These are phyloP conservation scores for Imleria badia DNA, from an alignment of 768 basidiomycete species.

Conservation along the genomic window DNA sequence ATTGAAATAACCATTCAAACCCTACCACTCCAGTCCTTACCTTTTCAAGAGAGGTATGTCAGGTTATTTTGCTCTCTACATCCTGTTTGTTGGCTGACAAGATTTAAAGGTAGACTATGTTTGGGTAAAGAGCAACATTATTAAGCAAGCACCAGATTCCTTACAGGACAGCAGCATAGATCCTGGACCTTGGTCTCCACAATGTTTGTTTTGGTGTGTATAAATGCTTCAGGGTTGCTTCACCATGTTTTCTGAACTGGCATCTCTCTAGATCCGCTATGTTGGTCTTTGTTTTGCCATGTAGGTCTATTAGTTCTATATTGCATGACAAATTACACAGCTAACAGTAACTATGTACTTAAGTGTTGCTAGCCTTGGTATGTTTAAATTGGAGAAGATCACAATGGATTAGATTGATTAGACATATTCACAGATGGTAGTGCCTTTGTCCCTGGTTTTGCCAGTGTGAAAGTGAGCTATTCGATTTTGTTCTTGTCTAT, in stretches of 20 bases:
- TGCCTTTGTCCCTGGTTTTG: not conserved
- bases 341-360: not conserved
- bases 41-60: not conserved
- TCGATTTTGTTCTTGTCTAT: not conserved
- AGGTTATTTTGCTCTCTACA: too few relatives aligned
- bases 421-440: not conserved
- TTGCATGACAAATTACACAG: too few relatives aligned
- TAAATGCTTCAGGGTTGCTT: too few relatives aligned
- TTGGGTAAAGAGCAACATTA: conserved; percentile 3
- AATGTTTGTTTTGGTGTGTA: not conserved
- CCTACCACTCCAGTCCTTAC: not conserved
- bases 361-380: not conserved
- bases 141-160: accelerated
- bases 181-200: conserved; percentile 9
- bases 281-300: not conserved
- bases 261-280: too few relatives aligned
- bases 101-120: conserved; percentile 9
- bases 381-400: not conserved
- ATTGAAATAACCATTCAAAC: not conserved
- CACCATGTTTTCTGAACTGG: not conserved
- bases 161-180: not conserved
- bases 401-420: not conserved
- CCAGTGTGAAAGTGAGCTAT: not conserved
- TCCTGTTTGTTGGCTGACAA: not conserved
- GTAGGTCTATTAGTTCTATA: not conserved